A percentile compares a stretch with the other conserved stretches of the same genome.
Evolutionary conservation across 768 basidiomycete genomes (phyloP).

Genomic region (Boletus reticulatus): DNA sequence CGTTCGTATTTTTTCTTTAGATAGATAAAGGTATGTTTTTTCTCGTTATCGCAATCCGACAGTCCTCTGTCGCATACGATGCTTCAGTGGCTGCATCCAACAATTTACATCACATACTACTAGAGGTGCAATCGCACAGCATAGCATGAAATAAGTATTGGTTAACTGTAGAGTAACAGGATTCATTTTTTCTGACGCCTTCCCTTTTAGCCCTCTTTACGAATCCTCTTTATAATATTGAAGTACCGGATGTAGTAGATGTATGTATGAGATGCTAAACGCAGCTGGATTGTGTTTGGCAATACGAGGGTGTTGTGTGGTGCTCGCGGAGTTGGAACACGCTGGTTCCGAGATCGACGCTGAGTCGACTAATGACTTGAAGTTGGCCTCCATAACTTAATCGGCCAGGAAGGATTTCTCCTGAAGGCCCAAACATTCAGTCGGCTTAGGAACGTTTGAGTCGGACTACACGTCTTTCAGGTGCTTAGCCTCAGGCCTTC

Average conservation of each 20-base stretch:
- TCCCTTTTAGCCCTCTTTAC: too few species aligned
- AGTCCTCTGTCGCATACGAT: neutral
- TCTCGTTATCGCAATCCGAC: neutral
- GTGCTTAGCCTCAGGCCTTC: neutral
- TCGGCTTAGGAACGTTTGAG: neutral
- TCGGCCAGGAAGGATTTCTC: neutral
- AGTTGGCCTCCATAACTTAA: neutral
- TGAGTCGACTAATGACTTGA: too few species aligned
- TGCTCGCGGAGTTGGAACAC: slow-evolving; percentile 15
- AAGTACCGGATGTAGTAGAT: neutral
- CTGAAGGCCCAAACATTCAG: too few species aligned
- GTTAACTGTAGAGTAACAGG: slow-evolving; percentile 3
- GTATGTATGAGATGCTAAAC: neutral
- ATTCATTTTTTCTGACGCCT: neutral
- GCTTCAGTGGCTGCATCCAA: neutral
- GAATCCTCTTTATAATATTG: neutral
- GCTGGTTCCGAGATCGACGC: slow-evolving; percentile 10
- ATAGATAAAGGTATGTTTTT: slow-evolving; percentile 1
- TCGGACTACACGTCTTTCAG: neutral
- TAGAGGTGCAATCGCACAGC: slow-evolving; percentile 16
- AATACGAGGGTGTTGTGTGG: neutral
- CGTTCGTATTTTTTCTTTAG: neutral
- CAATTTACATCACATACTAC: slow-evolving; percentile 3
- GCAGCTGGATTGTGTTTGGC: slow-evolving; percentile 2
- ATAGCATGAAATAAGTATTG: slow-evolving; percentile 14